Base-by-base conservation (phyloP, 805 yeast genomes). In the Komagataella mondaviorum region DNA sequence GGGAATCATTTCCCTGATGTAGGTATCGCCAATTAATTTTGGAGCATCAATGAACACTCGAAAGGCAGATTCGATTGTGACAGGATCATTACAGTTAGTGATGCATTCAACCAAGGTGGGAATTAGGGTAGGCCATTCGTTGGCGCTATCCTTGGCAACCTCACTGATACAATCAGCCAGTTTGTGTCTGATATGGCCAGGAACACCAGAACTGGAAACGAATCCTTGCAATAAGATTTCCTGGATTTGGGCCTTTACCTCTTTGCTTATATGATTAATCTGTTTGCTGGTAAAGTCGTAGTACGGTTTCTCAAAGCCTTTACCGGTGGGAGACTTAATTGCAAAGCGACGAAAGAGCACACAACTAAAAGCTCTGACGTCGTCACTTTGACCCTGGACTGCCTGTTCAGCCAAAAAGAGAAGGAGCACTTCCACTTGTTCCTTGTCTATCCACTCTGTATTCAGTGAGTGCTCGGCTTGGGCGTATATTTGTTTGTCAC, bases 151-250 rank as follows among this genome's bases (percentile, higher is more conserved):
- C 59, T 83, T 81, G 1, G 96, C 95, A 48, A 91, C 79, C 67
- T 90, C 98, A 1, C 97, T 87, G 48, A 93, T 84, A 6, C 96
- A 95, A 71, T 93, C 99, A 2, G 96, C 83, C 49, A 93, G 71
- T 63, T 91, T 93, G 66, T 91, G 96, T 63, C 97, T 81, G 36
- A 88, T 88, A 55, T 78, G 79, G 55, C 79, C 80, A n/a, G 85
- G 70, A 63, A 83, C 88, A 54, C 75, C 82, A 8, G 80, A 64
- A 3, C 78, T 63, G 3, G 39, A 30, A 30, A 30, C 39, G 59
- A 91, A 88, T 14, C 96, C 98, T 53, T 76, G 76, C 56, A 90
- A 71, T 44, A 91, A 74, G 20, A 79, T 71, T 16, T 70, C 58
- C 56, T 95, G 79, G 50, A 91, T 79, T 60, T 83, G 85, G 44